Conservation (phyloP, 2,329 filamentous ascomycete species). For the Microdochium trichocladiopsis region DNA sequence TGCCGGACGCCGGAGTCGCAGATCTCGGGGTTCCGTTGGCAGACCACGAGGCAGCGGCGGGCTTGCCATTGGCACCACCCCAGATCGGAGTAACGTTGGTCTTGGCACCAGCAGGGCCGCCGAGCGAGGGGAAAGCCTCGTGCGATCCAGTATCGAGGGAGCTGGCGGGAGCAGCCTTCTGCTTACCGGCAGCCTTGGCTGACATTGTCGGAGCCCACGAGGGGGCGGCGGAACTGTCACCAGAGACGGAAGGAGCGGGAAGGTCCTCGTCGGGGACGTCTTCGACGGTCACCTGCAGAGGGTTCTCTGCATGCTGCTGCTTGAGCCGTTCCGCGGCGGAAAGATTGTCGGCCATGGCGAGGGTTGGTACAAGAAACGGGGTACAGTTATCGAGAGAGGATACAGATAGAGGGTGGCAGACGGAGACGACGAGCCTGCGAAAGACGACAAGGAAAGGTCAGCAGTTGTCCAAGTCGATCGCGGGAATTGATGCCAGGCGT, state of each 20-base stretch:
- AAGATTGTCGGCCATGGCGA: not conserved
- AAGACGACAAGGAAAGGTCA: not conserved
- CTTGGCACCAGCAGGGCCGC: slow-evolving; percentile 59
- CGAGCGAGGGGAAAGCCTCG: slow-evolving; percentile 90
- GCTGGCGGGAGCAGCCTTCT: slow-evolving; percentile 45
- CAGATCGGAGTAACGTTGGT: slow-evolving; percentile 66
- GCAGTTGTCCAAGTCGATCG: not conserved
- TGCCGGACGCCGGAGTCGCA: slow-evolving; percentile 56
- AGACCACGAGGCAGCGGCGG: slow-evolving; percentile 46
- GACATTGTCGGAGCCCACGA: slow-evolving; percentile 43
- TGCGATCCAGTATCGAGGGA: slow-evolving; percentile 77
- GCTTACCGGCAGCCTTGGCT: slow-evolving; percentile 62
- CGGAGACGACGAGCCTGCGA: not conserved
- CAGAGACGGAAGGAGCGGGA: slow-evolving; percentile 39
- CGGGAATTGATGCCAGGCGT: not conserved
- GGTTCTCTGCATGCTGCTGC: slow-evolving; percentile 50
- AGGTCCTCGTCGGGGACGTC: slow-evolving; percentile 78
- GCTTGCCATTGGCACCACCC: slow-evolving; percentile 50
- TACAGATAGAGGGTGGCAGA: not conserved
- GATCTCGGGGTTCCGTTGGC: slow-evolving; percentile 51
- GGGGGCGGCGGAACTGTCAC: slow-evolving; percentile 27
- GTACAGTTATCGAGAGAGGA: not conserved
- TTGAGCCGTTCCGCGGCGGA: slow-evolving; percentile 57
- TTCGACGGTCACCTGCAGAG: slow-evolving; percentile 62
- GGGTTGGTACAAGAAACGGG: not conserved